Percentiles rank a stretch among this genome's conserved stretches.
These are phyloP conservation scores for Telfairia occidentalis DNA, from an alignment of 331 rosid species.

Conservation along the genomic window DNA sequence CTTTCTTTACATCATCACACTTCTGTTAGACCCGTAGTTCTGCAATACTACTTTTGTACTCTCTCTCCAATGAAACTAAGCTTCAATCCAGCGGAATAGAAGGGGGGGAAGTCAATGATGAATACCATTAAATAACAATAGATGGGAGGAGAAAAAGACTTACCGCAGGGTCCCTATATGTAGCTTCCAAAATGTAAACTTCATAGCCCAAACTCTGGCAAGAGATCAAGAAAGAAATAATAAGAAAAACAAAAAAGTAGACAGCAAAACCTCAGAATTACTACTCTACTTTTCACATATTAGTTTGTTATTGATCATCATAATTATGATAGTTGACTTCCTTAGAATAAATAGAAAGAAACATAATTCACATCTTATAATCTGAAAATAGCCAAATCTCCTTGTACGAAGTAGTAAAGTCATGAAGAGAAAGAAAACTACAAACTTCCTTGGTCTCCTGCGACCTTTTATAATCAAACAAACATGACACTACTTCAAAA, in stretches of 20 bases:
- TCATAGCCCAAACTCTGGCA: conserved; percentile 91
- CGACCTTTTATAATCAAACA: background rate
- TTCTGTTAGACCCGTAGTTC: background rate
- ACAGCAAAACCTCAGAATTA: conserved; percentile 6
- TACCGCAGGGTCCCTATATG: conserved; percentile 93
- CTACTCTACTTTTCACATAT: background rate
- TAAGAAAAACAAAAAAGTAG: conserved; percentile 26
- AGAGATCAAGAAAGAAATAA: conserved; percentile 19
- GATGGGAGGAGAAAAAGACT: conserved; percentile 11
- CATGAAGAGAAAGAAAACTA: background rate
- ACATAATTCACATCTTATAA: background rate
- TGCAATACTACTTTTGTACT: background rate
- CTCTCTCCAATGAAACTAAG: background rate
- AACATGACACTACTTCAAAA: background rate
- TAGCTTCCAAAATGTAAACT: conserved; percentile 85
- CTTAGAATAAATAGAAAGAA: background rate
- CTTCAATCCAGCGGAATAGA: background rate
- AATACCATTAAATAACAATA: background rate
- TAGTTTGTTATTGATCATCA: background rate
- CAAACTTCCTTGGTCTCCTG: background rate
- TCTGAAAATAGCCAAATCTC: background rate
- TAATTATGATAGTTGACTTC: background rate
- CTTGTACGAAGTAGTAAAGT: background rate
- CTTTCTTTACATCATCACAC: background rate
- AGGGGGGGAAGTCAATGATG: background rate